phyloP scores from a whole-genome alignment of 2,329 filamentous ascomycete species.

The Emericellopsis cladophorae region DNA sequence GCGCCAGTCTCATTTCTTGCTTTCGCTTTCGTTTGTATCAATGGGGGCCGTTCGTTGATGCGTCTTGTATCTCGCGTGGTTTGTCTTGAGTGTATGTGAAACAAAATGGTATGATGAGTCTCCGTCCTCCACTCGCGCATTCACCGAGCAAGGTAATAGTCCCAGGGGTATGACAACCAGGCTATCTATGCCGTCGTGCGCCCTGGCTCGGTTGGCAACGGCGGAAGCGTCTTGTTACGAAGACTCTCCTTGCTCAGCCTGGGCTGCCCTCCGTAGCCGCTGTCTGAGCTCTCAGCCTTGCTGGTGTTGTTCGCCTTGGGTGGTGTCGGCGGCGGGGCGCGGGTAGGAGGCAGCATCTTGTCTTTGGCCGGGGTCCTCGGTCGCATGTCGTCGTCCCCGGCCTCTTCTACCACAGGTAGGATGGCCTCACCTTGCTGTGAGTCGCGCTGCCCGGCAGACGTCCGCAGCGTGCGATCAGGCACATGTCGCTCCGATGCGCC shows the following conservation, averaged over 20 bases:
- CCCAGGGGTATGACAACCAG: neutral
- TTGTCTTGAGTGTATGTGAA: too few species aligned
- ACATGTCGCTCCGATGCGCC: constrained; percentile 33
- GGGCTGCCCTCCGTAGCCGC: constrained; percentile 27
- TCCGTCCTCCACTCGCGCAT: neutral
- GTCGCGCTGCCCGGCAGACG: constrained; percentile 35
- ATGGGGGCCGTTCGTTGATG: neutral
- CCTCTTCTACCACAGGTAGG: constrained; percentile 82
- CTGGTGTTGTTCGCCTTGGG: constrained; percentile 12
- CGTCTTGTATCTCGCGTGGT: too few species aligned
- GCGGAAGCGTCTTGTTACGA: constrained; percentile 43
- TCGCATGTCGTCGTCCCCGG: constrained; percentile 47
- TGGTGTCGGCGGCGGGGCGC: constrained; percentile 21
- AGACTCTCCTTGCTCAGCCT: constrained; percentile 41
- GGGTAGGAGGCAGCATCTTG: constrained; percentile 28
- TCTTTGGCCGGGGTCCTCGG: constrained; percentile 29
- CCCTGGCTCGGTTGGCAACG: constrained; percentile 30
- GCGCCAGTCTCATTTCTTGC: neutral
- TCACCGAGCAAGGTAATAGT: constrained; percentile 1
- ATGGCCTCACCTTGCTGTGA: constrained; percentile 40
- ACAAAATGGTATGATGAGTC: too few species aligned
- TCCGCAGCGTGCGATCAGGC: constrained; percentile 46
- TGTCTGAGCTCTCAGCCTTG: constrained; percentile 35
- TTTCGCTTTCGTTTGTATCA: neutral
- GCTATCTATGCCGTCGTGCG: constrained; percentile 18